Evolutionary conservation across 345 rosid genomes (phyloP).

Genomic region (Arabidopsis suecica): DNA sequence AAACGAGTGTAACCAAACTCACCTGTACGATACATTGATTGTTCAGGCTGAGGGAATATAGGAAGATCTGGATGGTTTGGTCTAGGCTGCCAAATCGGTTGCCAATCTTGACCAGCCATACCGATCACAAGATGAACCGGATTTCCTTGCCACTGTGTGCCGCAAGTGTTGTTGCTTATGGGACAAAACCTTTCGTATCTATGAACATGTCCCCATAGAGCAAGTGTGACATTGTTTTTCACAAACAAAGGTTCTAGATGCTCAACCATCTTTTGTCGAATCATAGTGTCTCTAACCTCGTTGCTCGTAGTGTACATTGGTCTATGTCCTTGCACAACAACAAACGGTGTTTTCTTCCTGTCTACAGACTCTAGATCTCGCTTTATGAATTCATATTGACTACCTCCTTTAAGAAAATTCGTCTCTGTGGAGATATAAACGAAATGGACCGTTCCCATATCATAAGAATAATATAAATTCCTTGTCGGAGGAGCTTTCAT

Average conservation of each 20-base stretch:
- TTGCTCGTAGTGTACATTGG: conserved; percentile 95
- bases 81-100: conserved; percentile 86
- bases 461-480: conserved; percentile 82
- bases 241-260: conserved; percentile 85
- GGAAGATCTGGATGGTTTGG: conserved; percentile 69
- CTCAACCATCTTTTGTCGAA: conserved; percentile 66
- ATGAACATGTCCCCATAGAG: conserved; percentile 96
- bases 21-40: conserved; percentile 82
- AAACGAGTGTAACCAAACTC: conserved; percentile 92
- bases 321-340: conserved; percentile 86
- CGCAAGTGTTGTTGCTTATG: conserved; percentile 75
- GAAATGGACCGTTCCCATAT: conserved; percentile 75
- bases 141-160: conserved; percentile 59
- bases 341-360: conserved; percentile 74
- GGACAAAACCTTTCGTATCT: conserved; percentile 97
- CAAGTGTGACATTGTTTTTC: conserved; percentile 74
- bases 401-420: conserved; percentile 75
- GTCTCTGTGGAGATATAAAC: conserved; percentile 88
- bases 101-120: conserved; percentile 99
- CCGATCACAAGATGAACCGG: conserved; percentile 96
- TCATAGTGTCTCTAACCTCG: conserved; percentile 60
- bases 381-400: conserved; percentile 69
- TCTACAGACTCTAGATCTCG: conserved; percentile 77
- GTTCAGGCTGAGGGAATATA: conserved; percentile 74
- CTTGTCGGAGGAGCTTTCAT: conserved; percentile 71